Conservation (phyloP, 2,329 filamentous ascomycete species). For the Ceratocystis diversiconidia region DNA sequence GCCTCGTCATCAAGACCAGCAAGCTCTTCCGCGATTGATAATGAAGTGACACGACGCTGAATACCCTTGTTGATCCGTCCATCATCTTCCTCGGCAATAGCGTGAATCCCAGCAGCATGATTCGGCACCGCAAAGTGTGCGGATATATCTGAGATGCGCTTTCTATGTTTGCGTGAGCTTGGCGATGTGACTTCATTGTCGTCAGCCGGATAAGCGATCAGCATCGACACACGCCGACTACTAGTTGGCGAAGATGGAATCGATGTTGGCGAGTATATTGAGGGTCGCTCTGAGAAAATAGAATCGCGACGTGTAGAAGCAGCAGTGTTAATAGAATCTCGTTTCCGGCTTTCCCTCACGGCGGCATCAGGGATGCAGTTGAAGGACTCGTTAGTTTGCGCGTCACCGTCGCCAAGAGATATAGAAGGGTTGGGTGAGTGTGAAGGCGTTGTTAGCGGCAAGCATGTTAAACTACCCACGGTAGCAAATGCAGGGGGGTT, state of each 20-base stretch:
- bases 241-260: constrained; percentile 71
- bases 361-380: constrained; percentile 31
- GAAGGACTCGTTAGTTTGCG: constrained; percentile 30
- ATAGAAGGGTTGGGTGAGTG: constrained; percentile 14
- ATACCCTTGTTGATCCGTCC: constrained; percentile 11
- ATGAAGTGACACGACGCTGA: constrained; percentile 7
- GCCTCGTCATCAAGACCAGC: constrained; percentile 19
- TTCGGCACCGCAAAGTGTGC: constrained; percentile 7
- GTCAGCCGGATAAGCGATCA: constrained; percentile 3
- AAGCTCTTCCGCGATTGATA: constrained; percentile 17
- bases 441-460: constrained; percentile 5
- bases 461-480: neutral
- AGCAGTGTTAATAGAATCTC: constrained; percentile 22
- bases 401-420: constrained; percentile 9
- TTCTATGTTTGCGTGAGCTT: constrained; percentile 14
- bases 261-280: constrained; percentile 56
- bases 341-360: constrained; percentile 10
- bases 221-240: constrained; percentile 15
- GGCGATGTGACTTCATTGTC: constrained; percentile 13
- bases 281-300: constrained; percentile 43
- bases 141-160: constrained; percentile 16
- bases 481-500: constrained; percentile 30
- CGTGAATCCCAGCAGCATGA: constrained; percentile 23
- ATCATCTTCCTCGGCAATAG: constrained; percentile 30
- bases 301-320: constrained; percentile 43